Conservation (phyloP, 106 monocot genomes). For the Phalaenopsis aphrodite region DNA sequence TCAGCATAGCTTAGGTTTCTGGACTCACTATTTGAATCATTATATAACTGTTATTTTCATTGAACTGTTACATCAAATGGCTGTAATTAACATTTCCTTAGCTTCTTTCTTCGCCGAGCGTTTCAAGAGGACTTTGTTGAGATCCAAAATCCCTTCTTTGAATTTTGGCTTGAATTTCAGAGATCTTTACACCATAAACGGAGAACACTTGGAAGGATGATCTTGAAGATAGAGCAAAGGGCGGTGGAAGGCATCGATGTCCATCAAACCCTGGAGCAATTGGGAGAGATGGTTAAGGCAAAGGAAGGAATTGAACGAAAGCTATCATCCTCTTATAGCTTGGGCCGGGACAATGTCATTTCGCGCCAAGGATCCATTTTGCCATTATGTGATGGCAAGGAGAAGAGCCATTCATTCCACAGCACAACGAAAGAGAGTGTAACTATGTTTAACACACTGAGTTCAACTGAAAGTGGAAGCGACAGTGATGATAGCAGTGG, state of each 20-base stretch:
- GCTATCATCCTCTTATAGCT: constrained; percentile 59
- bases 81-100: neutral
- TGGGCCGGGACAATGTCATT: constrained; percentile 42
- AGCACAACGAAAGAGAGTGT: constrained; percentile 42
- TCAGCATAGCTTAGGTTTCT: neutral
- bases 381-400: constrained; percentile 46
- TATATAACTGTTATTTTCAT: neutral
- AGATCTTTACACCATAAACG: constrained; percentile 49
- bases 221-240: constrained; percentile 51
- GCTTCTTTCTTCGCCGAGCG: neutral
- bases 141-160: neutral
- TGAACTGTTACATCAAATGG: neutral
- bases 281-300: constrained; percentile 48
- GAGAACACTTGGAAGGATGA: constrained; percentile 44
- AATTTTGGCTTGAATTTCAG: constrained; percentile 21
- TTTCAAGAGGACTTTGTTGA: neutral
- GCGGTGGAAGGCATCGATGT: constrained; percentile 24
- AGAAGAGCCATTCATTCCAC: constrained; percentile 61
- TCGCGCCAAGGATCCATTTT: constrained; percentile 21
- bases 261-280: constrained; percentile 38
- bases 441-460: constrained; percentile 50
- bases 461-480: constrained; percentile 24
- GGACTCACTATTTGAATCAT: no score
- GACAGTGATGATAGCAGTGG: constrained; percentile 6
- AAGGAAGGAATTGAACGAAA: constrained; percentile 69